Conservation (phyloP, 2,329 filamentous ascomycete genomes). For the Apiospora koreana region DNA sequence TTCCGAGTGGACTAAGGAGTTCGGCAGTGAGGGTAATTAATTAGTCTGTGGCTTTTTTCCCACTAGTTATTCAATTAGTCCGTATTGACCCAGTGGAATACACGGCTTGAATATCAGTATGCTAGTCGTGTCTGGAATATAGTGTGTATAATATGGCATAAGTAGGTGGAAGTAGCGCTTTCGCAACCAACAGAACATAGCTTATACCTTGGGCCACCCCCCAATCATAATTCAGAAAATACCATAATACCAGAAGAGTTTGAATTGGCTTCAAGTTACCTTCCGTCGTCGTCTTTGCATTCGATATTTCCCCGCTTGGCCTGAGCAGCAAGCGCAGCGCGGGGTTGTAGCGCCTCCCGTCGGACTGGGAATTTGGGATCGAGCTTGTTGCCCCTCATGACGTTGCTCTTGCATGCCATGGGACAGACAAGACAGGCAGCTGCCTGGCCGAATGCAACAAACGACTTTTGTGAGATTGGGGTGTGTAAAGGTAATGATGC, state of each 20-base stretch:
- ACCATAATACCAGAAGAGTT: too few species aligned
- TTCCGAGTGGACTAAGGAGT: slow-evolving; percentile 92
- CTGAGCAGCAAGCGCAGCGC: neutral
- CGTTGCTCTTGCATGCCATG: slow-evolving; percentile 9
- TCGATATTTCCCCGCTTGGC: neutral
- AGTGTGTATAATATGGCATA: too few species aligned
- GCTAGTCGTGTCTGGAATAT: too few species aligned
- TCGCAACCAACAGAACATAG: too few species aligned
- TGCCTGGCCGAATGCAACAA: neutral
- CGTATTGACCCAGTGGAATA: too few species aligned
- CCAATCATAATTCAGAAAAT: too few species aligned
- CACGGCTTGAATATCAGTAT: too few species aligned
- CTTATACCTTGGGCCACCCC: too few species aligned
- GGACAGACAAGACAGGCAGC: neutral
- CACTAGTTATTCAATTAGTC: too few species aligned
- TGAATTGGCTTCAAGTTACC: too few species aligned
- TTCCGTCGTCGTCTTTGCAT: too few species aligned
- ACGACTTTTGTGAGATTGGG: neutral
- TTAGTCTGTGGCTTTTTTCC: neutral
- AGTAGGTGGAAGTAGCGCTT: too few species aligned
- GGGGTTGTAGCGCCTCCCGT: neutral
- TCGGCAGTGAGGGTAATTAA: slow-evolving; percentile 82
- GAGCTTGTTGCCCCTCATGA: slow-evolving; percentile 10
- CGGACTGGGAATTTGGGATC: neutral
- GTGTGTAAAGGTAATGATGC: slow-evolving; percentile 9